phyloP scores from a whole-genome alignment of 805 yeast genomes.

The Cyberlindnera maclurae region DNA sequence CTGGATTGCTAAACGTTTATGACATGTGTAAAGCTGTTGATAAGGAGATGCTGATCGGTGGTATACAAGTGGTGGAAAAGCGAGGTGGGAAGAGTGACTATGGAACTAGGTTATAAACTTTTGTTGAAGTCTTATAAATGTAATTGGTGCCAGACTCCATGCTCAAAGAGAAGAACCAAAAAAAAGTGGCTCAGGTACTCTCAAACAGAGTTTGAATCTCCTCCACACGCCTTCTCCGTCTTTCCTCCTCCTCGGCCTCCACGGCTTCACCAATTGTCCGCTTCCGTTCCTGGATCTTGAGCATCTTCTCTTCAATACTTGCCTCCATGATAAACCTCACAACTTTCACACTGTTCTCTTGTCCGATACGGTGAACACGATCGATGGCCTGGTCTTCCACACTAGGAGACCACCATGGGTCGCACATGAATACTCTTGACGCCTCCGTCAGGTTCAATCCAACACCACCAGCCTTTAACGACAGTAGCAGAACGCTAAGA shows the following conservation, averaged over 20 bases:
- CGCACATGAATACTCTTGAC: conserved; percentile 81
- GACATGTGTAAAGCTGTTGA: conserved; percentile 59
- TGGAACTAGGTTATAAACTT: not conserved
- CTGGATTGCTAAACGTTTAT: conserved; percentile 40
- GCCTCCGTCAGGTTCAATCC: conserved; percentile 86
- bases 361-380: conserved; percentile 88
- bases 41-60: conserved; percentile 34
- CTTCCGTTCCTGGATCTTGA: conserved; percentile 80
- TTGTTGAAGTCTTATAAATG: too few species aligned
- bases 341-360: conserved; percentile 62
- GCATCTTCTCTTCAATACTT: conserved; percentile 84
- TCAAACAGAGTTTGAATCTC: conserved; percentile 65
- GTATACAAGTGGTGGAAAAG: conserved; percentile 33
- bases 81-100: conserved; percentile 36
- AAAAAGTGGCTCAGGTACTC: conserved; percentile 11
- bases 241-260: conserved; percentile 68
- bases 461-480: conserved; percentile 91
- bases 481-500: conserved; percentile 51
- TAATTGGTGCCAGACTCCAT: too few species aligned
- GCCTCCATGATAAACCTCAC: conserved; percentile 74
- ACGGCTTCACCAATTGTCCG: conserved; percentile 75
- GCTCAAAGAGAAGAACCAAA: too few species aligned
- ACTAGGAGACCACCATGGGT: conserved; percentile 97
- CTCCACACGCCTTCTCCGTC: conserved; percentile 61
- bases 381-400: conserved; percentile 89